Percentiles rank a stretch among this genome's conserved stretches.
Conservation (phyloP, 108 stramenopile genomes). For the Cyclotella distinguenda region DNA sequence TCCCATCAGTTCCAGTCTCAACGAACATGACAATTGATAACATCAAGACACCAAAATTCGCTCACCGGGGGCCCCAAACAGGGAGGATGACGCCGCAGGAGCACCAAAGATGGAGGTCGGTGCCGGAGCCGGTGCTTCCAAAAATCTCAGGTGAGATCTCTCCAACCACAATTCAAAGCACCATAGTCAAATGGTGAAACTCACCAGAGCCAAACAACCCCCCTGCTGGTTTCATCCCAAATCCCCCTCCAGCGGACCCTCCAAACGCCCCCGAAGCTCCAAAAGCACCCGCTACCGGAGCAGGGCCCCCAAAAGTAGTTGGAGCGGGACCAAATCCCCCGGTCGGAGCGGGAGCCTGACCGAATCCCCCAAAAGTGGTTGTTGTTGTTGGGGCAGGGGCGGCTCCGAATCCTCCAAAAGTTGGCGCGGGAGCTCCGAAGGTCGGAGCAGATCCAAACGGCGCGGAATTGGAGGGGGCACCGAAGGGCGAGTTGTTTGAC, state of each 20-base stretch:
- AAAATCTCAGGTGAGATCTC: background rate
- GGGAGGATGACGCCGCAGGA: constrained; percentile 19
- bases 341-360: constrained; percentile 17
- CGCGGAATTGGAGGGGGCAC: constrained; percentile 12
- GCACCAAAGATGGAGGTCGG: constrained; percentile 41
- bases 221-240: constrained; percentile 19
- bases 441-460: constrained; percentile 42
- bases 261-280: constrained; percentile 51
- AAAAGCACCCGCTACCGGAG: constrained; percentile 13
- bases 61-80: constrained; percentile 15
- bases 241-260: constrained; percentile 29
- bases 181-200: background rate
- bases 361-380: background rate
- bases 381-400: constrained; percentile 5
- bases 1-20: background rate
- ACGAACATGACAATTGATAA: background rate
- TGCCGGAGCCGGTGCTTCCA: constrained; percentile 53
- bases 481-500: too few relatives aligned
- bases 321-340: constrained; percentile 12
- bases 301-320: constrained; percentile 9
- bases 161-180: background rate
- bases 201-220: constrained; percentile 64
- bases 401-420: constrained; percentile 46
- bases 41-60: background rate
- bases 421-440: constrained; percentile 39